Evolutionary conservation across 2,329 filamentous ascomycete genomes (phyloP).

Genomic region (Hypoxylon sp.): DNA sequence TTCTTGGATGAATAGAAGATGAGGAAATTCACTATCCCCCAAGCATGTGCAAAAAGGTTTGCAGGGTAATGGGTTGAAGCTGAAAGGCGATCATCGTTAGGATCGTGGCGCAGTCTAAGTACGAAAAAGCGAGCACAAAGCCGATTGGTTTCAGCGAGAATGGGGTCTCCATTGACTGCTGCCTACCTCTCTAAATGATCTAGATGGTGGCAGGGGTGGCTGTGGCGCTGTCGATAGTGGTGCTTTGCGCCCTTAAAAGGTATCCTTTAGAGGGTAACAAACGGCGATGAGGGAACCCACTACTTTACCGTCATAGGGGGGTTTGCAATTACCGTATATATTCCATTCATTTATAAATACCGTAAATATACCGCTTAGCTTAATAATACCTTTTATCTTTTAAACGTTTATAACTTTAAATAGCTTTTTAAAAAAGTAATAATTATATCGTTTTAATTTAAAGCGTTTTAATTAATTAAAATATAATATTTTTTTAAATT

Average conservation of each 20-base stretch:
- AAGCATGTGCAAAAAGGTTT: neutral
- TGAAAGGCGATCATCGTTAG: slow-evolving; percentile 31
- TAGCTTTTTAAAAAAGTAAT: too few species aligned
- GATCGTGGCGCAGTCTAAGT: slow-evolving; percentile 41
- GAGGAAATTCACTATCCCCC: slow-evolving; percentile 8
- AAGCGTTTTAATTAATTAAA: too few species aligned
- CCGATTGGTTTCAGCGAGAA: slow-evolving; percentile 6
- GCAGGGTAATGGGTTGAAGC: slow-evolving; percentile 21
- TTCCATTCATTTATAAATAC: too few species aligned
- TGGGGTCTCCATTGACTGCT: neutral
- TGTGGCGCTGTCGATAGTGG: neutral
- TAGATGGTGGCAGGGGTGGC: too few species aligned
- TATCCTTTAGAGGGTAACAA: neutral
- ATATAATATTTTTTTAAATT: too few species aligned
- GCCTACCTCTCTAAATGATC: neutral
- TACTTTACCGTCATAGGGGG: too few species aligned
- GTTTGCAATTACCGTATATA: too few species aligned
- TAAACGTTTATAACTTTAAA: too few species aligned
- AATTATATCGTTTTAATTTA: too few species aligned
- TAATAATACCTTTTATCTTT: too few species aligned
- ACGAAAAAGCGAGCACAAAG: slow-evolving; percentile 15
- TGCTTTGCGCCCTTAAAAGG: slow-evolving; percentile 1
- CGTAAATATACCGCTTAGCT: too few species aligned
- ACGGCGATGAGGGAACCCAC: neutral
- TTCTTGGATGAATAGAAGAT: slow-evolving; percentile 4